Conservation (phyloP, 129 eudicot genomes). For the Flaveria robusta region DNA sequence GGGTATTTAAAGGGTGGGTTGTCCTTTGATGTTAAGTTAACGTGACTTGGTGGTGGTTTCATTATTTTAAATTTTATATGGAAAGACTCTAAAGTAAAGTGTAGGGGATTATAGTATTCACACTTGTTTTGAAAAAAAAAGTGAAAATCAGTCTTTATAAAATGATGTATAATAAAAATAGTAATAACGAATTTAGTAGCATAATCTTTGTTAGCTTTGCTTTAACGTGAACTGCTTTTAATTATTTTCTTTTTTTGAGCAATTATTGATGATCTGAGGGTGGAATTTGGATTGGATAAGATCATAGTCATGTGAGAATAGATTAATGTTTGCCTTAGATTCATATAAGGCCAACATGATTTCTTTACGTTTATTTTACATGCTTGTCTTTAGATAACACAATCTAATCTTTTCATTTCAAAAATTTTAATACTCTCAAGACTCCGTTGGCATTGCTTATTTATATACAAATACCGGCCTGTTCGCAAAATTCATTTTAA, state of each 20-base stretch:
- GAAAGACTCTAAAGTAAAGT: not conserved
- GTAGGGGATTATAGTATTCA: not conserved
- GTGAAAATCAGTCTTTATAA: not conserved
- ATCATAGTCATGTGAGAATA: constrained; percentile 29
- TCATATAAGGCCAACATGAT: constrained; percentile 6
- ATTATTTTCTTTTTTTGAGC: not conserved
- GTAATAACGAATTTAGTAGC: not conserved
- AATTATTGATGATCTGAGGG: constrained; percentile 31
- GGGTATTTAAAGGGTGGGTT: constrained; percentile 30
- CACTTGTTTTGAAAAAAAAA: not conserved
- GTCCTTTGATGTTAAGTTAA: constrained; percentile 35
- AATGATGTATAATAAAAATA: not conserved
- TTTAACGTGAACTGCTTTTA: constrained; percentile 12
- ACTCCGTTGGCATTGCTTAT: not conserved
- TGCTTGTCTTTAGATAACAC: constrained; percentile 5
- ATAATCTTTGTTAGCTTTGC: constrained; percentile 4
- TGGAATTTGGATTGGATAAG: constrained; percentile 41
- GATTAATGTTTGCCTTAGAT: constrained; percentile 20
- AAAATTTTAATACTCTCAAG: not conserved
- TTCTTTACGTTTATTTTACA: constrained; percentile 9
- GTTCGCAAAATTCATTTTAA: too few relatives aligned
- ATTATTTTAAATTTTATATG: not conserved
- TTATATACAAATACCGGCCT: not conserved
- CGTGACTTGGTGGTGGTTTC: constrained; percentile 13
- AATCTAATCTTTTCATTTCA: not conserved